Conservation (phyloP, 2,329 filamentous ascomycete species). For the Chrysoporthe puriensis region DNA sequence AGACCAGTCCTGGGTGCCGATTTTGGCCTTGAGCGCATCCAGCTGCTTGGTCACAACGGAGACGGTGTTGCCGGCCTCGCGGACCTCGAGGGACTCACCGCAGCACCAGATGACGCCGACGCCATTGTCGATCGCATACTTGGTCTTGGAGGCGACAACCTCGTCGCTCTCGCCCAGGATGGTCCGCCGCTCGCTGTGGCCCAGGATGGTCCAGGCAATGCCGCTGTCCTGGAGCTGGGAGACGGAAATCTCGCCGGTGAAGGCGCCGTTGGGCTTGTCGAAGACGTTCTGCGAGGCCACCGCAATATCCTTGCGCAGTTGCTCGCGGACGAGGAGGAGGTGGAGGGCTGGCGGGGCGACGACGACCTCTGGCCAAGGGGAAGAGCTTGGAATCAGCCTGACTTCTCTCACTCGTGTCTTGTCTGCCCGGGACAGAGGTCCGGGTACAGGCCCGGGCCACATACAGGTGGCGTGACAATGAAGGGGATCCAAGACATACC, state of each 20-base stretch:
- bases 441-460: neutral
- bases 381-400: constrained; percentile 6
- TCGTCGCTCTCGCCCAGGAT: constrained; percentile 85
- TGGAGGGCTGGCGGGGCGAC: constrained; percentile 90
- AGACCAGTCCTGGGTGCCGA: constrained; percentile 75
- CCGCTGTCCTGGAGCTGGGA: constrained; percentile 86
- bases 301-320: constrained; percentile 74
- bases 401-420: neutral
- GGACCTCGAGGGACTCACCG: constrained; percentile 92
- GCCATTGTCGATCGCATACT: constrained; percentile 85
- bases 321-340: constrained; percentile 82
- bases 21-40: constrained; percentile 71
- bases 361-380: constrained; percentile 74
- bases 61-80: constrained; percentile 83
- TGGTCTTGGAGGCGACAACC: constrained; percentile 91
- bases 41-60: constrained; percentile 86
- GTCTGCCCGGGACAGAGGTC: neutral
- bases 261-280: constrained; percentile 95
- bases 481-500: constrained; percentile 57
- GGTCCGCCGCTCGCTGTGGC: constrained; percentile 93
- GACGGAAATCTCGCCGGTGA: constrained; percentile 95
- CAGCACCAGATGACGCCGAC: constrained; percentile 95
- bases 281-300: constrained; percentile 97
- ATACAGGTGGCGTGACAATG: constrained; percentile 6
- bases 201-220: constrained; percentile 88